Base-by-base conservation (phyloP, 768 basidiomycete genomes). In the Collybia sordida region DNA sequence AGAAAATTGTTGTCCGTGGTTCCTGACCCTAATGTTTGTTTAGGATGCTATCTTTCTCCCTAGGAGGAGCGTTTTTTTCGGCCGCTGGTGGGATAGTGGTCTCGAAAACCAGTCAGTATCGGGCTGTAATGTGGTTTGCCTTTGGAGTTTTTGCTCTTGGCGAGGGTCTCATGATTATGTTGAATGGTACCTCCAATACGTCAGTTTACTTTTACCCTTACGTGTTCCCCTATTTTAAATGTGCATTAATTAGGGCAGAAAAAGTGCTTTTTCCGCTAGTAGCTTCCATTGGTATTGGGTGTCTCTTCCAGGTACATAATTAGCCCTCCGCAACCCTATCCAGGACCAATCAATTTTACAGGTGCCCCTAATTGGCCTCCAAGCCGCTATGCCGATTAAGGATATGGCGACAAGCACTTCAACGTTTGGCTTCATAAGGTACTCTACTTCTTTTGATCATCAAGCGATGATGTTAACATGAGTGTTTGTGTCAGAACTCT, bases 341-440 rank as follows among this genome's bases (percentile, higher is more conserved):
- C 18, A 58, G 52, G 52, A 24, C 56, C 40, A 44, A 44, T 35
- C 47, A 45, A 37, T 2, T 7, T 43, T 42, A 45, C 58, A 85
- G 81, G 73, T 74, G 4, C 89, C 88, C 0, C 66, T 90, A 6
- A 82, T 91, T 44, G 87, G 76, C 12, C 67, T 93, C 12, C 91
- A 93, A 67, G 88, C 90, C 1, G 85, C 90, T 0, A 94, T 94
- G 90, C 92, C 92, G 0, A 59, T 90, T 14, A 85, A 83, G 57
- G 89, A 93, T 55, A 90, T 93, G 89, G 89, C 90, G 2, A 90
- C 90, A 1, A 83, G 82, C 46, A 90, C 90, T 0, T 72, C 79
- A 1, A 82, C 83, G 0, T 87, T 86, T 59, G 79, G 80, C 18
- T 85, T 93, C 60, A 69, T 93, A 54, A 77, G 86, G 81, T 84